Evolutionary conservation across 2,329 filamentous ascomycete genomes (phyloP).

Genomic region (Sarocladiaceae sp.): DNA sequence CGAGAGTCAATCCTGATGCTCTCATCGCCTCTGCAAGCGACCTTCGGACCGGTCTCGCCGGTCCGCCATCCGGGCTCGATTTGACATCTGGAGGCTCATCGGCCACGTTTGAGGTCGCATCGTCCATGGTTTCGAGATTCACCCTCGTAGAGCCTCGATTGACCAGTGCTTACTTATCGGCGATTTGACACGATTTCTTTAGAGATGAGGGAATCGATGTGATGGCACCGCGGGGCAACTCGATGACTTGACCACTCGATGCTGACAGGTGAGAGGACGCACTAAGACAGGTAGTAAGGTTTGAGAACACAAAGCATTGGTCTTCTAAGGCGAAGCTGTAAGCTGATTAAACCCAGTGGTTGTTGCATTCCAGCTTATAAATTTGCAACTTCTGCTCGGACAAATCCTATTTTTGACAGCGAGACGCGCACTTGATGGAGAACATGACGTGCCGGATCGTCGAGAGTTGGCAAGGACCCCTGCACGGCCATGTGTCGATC

Average conservation of each 20-base stretch:
- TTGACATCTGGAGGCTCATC: conserved; percentile 1
- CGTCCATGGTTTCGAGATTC: background rate
- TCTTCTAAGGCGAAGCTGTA: too few species aligned
- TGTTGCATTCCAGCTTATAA: too few species aligned
- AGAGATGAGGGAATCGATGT: background rate
- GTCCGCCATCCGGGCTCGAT: background rate
- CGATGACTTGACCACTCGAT: background rate
- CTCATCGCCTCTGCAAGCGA: conserved; percentile 25
- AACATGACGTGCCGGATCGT: conserved; percentile 6
- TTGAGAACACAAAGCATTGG: too few species aligned
- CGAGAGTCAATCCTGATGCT: conserved; percentile 19
- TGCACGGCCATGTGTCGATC: conserved; percentile 4
- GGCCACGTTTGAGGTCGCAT: background rate
- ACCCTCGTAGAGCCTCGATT: too few species aligned
- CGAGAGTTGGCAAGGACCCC: background rate
- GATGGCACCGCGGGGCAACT: background rate
- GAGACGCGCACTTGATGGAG: background rate
- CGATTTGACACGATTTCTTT: background rate
- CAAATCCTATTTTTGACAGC: background rate
- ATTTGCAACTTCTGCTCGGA: background rate
- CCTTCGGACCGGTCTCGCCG: conserved; percentile 8
- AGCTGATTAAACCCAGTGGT: too few species aligned
- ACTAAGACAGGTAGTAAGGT: too few species aligned
- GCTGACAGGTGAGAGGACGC: background rate
- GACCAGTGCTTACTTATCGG: too few species aligned